Conservation (phyloP, 202 grass and related monocot species). For the Saccharum hybrid region DNA sequence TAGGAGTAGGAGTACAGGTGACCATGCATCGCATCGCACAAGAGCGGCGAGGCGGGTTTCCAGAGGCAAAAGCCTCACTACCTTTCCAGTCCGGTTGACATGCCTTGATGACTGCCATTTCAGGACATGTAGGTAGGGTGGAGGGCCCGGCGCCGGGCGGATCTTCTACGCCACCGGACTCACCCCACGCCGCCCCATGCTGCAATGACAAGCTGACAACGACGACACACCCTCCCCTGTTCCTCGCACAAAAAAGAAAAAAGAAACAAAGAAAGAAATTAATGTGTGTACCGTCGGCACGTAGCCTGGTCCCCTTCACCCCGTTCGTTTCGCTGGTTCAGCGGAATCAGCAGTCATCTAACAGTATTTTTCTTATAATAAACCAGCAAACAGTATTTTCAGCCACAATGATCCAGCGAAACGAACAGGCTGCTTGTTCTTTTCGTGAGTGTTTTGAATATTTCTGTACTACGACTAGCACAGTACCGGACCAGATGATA, state of each 20-base stretch:
- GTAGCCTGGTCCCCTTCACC: neutral
- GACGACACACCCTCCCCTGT: neutral
- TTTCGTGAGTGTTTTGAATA: slow-evolving; percentile 23
- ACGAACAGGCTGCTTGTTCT: too few relatives aligned
- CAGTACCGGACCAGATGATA: too few relatives aligned
- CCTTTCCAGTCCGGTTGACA: slow-evolving; percentile 22
- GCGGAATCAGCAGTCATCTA: too few relatives aligned
- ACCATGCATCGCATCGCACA: neutral
- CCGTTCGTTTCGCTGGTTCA: too few relatives aligned
- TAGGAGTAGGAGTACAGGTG: neutral
- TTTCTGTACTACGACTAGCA: too few relatives aligned
- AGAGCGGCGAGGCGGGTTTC: neutral
- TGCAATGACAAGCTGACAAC: neutral
- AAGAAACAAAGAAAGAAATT: too few relatives aligned
- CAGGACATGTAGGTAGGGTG: neutral
- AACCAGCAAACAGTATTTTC: too few relatives aligned
- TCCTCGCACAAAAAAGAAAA: neutral
- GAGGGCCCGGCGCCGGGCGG: neutral
- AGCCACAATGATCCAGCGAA: too few relatives aligned
- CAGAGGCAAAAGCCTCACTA: neutral
- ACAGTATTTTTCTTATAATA: too few relatives aligned
- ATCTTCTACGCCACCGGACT: slow-evolving; percentile 29
- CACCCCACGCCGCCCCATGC: neutral
- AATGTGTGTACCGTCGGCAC: neutral
- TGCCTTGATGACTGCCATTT: slow-evolving; percentile 28